These are phyloP conservation scores for Hebeloma cylindrosporum DNA, from an alignment of 768 basidiomycete genomes.

Conservation along the genomic window DNA sequence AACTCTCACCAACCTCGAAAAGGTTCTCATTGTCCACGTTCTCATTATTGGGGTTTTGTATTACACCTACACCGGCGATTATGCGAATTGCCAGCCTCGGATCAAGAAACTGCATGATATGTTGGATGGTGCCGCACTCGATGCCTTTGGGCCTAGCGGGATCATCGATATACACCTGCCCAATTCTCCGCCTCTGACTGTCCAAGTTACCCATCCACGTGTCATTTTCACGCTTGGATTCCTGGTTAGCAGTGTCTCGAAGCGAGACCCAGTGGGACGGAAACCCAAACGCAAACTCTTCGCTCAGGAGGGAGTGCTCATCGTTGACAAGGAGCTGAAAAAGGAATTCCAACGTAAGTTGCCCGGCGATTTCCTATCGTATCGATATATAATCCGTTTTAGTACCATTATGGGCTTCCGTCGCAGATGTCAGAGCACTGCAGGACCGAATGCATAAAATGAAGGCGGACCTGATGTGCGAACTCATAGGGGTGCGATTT, in stretches of 20 bases:
- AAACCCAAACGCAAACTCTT: conserved; percentile 74
- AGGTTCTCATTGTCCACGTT: conserved; percentile 49
- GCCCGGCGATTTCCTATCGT: background rate
- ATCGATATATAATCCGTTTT: background rate
- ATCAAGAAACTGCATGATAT: conserved; percentile 63
- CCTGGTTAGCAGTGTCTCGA: conserved; percentile 63
- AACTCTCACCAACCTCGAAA: conserved; percentile 28
- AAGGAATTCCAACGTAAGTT: conserved; percentile 41
- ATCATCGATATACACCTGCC: conserved; percentile 38
- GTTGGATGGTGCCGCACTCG: conserved; percentile 58
- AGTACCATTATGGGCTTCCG: conserved; percentile 60
- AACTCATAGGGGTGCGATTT: conserved; percentile 58
- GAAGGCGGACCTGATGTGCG: conserved; percentile 70
- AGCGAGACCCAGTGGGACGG: conserved; percentile 72
- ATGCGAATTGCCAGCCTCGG: conserved; percentile 46
- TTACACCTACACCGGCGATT: conserved; percentile 58
- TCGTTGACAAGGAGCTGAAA: conserved; percentile 47
- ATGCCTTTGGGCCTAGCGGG: conserved; percentile 33
- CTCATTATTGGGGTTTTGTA: conserved; percentile 63
- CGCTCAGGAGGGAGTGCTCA: conserved; percentile 57
- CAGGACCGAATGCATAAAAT: conserved; percentile 55
- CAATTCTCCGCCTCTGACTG: conserved; percentile 42
- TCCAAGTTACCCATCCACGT: conserved; percentile 69
- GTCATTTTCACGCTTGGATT: conserved; percentile 64
- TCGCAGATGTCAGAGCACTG: conserved; percentile 47